Evolutionary conservation across 2,329 filamentous ascomycete species (phyloP).

Genomic region (Arachnopeziza araneosa): DNA sequence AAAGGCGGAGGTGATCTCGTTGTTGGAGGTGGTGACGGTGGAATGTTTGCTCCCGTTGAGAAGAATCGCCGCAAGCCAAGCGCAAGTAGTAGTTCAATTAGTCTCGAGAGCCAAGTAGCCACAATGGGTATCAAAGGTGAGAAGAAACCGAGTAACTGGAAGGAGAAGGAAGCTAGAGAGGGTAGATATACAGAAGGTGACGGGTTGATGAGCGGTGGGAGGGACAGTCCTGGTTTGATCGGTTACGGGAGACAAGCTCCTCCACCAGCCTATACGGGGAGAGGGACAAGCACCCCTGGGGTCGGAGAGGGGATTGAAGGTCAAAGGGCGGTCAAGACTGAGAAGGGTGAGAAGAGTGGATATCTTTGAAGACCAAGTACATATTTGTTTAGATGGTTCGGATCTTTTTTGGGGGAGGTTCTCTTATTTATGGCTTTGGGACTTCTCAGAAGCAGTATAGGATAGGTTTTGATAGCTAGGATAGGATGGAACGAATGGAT

Average conservation of each 20-base stretch:
- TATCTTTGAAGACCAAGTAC: neutral
- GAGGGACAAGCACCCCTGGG: conserved; percentile 7
- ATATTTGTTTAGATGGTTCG: neutral
- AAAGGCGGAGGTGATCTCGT: conserved; percentile 68
- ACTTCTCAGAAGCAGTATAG: neutral
- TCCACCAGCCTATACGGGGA: conserved; percentile 17
- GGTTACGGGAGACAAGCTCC: conserved; percentile 23
- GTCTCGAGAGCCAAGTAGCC: neutral
- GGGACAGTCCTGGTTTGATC: conserved; percentile 22
- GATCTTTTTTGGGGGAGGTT: neutral
- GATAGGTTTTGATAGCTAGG: neutral
- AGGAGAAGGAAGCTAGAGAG: conserved; percentile 21
- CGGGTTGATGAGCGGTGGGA: conserved; percentile 22
- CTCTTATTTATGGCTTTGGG: neutral
- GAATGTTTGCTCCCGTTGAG: conserved; percentile 9
- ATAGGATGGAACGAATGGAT: neutral
- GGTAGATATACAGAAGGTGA: conserved; percentile 19
- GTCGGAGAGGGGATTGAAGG: conserved; percentile 20
- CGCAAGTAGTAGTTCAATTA: neutral
- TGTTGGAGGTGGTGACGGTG: conserved; percentile 53
- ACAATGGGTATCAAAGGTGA: neutral
- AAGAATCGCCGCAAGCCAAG: neutral
- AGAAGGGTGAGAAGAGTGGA: neutral
- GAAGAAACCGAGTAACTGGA: conserved; percentile 13
- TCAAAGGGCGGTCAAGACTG: conserved; percentile 10